Conservation (phyloP, 768 basidiomycete genomes). For the Trametes villosa region DNA sequence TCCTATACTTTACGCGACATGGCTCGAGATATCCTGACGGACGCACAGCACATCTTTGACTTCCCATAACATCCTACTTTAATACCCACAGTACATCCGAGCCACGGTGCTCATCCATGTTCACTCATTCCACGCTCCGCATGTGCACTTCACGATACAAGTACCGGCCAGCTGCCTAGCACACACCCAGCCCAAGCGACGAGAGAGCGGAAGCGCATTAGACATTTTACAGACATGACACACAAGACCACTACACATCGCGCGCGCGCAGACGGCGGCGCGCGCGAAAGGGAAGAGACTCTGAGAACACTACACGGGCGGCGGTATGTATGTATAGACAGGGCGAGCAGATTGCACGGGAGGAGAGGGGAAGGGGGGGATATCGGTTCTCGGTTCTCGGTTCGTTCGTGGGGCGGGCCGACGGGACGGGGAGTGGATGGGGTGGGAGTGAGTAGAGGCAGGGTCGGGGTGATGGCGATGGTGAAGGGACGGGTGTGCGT, state of each 20-base stretch:
- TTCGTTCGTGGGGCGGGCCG: not conserved
- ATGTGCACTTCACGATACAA: too few species aligned
- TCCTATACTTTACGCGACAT: too few species aligned
- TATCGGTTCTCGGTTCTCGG: too few species aligned
- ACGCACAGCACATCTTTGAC: too few species aligned
- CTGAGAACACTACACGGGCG: not conserved
- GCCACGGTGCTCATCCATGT: too few species aligned
- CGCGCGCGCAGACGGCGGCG: not conserved
- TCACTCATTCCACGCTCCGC: too few species aligned
- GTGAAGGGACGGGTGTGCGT: not conserved
- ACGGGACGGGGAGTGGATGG: not conserved
- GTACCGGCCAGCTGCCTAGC: too few species aligned
- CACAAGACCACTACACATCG: not conserved
- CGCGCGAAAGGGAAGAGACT: not conserved
- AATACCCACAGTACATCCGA: too few species aligned
- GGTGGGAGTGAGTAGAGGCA: not conserved
- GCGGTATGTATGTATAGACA: not conserved
- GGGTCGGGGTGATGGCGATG: not conserved
- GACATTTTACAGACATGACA: not conserved
- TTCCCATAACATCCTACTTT: too few species aligned
- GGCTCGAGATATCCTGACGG: too few species aligned
- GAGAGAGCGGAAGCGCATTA: not conserved
- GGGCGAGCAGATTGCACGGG: not conserved
- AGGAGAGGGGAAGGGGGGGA: not conserved
- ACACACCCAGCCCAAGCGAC: not conserved